A percentile compares a stretch with the other conserved stretches of the same genome.
Evolutionary conservation across 768 basidiomycete genomes (phyloP).

Genomic region (Piloderma croceum): DNA sequence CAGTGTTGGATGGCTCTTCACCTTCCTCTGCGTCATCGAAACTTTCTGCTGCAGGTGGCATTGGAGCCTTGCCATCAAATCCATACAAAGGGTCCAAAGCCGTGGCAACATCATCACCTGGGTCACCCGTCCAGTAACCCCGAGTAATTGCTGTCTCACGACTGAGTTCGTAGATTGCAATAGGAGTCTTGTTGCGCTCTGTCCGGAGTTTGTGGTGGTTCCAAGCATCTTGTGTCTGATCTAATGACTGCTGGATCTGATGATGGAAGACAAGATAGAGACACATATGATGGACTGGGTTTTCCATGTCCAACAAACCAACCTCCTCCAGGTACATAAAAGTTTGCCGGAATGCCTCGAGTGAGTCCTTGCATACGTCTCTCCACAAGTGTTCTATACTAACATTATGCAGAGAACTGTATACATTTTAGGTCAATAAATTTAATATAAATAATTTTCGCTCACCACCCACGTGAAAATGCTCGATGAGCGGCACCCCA

Average conservation of each 20-base stretch:
- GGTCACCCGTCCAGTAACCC: slow-evolving; percentile 22
- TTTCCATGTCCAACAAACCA: slow-evolving; percentile 22
- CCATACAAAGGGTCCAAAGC: no score
- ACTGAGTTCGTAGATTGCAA: slow-evolving; percentile 22
- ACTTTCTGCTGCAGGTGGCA: no score
- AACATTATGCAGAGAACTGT: slow-evolving; percentile 25
- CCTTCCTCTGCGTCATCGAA: no score
- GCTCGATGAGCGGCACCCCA: no score
- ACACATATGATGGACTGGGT: slow-evolving; percentile 15
- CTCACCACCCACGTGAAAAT: no score
- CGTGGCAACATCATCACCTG: slow-evolving; percentile 12
- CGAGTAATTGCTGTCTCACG: slow-evolving; percentile 16
- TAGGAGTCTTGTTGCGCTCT: slow-evolving; percentile 13
- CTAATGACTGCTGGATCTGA: slow-evolving; percentile 22
- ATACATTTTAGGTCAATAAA: no score
- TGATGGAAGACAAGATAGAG: slow-evolving; percentile 24
- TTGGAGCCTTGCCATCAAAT: no score
- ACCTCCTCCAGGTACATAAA: slow-evolving; percentile 23
- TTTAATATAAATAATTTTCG: no score
- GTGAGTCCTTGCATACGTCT: slow-evolving; percentile 24
- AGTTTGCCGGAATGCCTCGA: slow-evolving; percentile 24
- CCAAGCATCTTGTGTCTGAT: slow-evolving; percentile 19
- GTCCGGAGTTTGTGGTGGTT: slow-evolving; percentile 23
- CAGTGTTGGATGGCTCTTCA: no score
- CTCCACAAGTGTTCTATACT: slow-evolving; percentile 23